Evolutionary conservation across 345 rosid genomes (phyloP).

Genomic region (Cochlearia excelsa): DNA sequence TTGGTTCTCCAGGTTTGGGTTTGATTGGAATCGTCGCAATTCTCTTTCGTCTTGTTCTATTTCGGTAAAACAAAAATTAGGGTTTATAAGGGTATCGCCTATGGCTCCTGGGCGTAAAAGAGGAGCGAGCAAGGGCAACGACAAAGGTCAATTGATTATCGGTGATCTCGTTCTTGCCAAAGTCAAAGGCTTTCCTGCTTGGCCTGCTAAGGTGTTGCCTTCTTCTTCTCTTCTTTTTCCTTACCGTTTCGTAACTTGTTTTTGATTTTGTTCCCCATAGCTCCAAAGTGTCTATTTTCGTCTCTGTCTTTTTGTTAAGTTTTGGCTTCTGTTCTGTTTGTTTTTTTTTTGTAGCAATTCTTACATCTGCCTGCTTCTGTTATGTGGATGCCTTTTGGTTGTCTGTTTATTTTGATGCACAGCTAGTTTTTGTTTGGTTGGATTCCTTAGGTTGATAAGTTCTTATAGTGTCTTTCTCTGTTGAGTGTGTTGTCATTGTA

Average conservation of each 20-base stretch:
- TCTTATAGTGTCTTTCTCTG: slow-evolving; percentile 12
- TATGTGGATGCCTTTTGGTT: neutral
- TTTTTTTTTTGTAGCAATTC: neutral
- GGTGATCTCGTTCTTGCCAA: slow-evolving; percentile 99
- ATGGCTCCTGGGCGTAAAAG: slow-evolving; percentile 90
- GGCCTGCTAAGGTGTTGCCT: slow-evolving; percentile 91
- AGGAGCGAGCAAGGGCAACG: slow-evolving; percentile 72
- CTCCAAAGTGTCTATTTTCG: neutral
- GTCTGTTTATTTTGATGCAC: slow-evolving; percentile 4
- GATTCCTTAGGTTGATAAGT: slow-evolving; percentile 1
- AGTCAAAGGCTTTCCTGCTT: slow-evolving; percentile 97
- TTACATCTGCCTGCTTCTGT: slow-evolving; percentile 1
- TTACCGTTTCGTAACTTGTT: no score
- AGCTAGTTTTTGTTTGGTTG: slow-evolving; percentile 6
- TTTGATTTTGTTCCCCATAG: neutral
- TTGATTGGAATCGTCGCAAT: slow-evolving; percentile 14
- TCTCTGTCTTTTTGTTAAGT: neutral
- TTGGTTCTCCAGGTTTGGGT: neutral
- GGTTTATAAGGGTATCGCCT: slow-evolving; percentile 37
- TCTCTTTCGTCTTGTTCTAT: neutral
- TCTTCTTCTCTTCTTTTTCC: neutral
- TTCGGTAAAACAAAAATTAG: slow-evolving; percentile 23
- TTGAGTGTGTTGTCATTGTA: slow-evolving; percentile 5
- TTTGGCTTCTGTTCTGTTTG: neutral
- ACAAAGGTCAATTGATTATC: slow-evolving; percentile 65